A percentile compares a stretch with the other conserved stretches of the same genome.
These are phyloP conservation scores for Perkinsus marinus DNA, from an alignment of 169 alveolate species.

Conservation along the genomic window DNA sequence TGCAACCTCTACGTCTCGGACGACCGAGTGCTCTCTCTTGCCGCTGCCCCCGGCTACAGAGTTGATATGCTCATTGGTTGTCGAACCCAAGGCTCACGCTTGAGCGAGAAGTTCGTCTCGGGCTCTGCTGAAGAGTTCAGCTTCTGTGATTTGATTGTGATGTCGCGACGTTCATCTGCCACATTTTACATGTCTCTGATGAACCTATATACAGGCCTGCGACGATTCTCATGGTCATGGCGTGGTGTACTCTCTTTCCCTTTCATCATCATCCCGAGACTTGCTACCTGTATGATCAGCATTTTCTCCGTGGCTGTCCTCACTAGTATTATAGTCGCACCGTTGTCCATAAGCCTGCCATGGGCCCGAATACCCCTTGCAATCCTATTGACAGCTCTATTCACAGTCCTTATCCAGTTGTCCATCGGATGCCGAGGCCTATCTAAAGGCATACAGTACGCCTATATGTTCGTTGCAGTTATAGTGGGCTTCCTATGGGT, in stretches of 20 bases:
- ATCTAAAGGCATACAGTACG: neutral
- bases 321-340: neutral
- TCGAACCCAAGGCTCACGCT: neutral
- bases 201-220: neutral
- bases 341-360: neutral
- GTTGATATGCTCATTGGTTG: neutral
- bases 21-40: neutral
- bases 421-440: neutral
- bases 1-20: neutral
- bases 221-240: neutral
- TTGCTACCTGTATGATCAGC: neutral
- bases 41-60: neutral
- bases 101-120: neutral
- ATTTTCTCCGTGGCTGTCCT: neutral
- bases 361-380: neutral
- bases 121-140: neutral
- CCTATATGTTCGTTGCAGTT: neutral
- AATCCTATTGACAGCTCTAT: neutral
- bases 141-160: neutral
- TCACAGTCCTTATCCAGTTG: neutral
- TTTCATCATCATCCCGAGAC: neutral
- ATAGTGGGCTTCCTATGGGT: neutral
- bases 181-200: neutral
- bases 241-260: neutral
- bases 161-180: neutral